phyloP scores from a whole-genome alignment of 345 rosid species.

The Mercurialis annua region DNA sequence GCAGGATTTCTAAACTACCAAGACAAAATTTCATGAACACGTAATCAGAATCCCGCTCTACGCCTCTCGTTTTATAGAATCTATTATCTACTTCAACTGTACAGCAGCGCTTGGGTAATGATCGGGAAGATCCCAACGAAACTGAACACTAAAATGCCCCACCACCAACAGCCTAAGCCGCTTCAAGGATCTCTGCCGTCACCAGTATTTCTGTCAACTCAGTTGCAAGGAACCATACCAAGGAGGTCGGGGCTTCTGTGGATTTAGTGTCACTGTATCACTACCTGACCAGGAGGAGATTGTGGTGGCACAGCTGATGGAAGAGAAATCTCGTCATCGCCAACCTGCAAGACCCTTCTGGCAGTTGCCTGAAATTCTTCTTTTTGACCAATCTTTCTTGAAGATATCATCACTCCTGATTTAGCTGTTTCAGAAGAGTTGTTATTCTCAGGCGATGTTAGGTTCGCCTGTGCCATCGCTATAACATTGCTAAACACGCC shows the following conservation, averaged over 20 bases:
- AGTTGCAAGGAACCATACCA: background rate
- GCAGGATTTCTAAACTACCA: constrained; percentile 8
- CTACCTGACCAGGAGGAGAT: constrained; percentile 49
- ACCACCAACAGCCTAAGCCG: constrained; percentile 1
- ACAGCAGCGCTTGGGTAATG: constrained; percentile 48
- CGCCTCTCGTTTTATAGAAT: constrained; percentile 21
- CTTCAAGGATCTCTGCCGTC: background rate
- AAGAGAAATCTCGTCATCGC: constrained; percentile 14
- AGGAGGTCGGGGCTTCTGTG: constrained; percentile 4
- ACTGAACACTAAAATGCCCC: constrained; percentile 20
- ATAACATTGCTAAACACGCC: constrained; percentile 60
- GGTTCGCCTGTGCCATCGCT: constrained; percentile 38
- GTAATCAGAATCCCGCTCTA: constrained; percentile 22
- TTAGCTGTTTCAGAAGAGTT: constrained; percentile 37
- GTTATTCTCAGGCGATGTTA: constrained; percentile 37
- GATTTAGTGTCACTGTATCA: constrained; percentile 14
- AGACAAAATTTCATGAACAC: constrained; percentile 1
- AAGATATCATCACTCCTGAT: constrained; percentile 34
- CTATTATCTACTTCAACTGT: constrained; percentile 32
- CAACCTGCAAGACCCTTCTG: constrained; percentile 48
- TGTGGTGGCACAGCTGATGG: constrained; percentile 54
- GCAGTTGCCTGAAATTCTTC: constrained; percentile 43
- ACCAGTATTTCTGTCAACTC: background rate
- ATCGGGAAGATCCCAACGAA: constrained; percentile 42
- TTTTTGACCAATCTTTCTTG: constrained; percentile 47